Evolutionary conservation across 2,329 filamentous ascomycete species (phyloP), one percentile per base, ranked within the genome.

Genomic region (Juglanconis sp.): DNA sequence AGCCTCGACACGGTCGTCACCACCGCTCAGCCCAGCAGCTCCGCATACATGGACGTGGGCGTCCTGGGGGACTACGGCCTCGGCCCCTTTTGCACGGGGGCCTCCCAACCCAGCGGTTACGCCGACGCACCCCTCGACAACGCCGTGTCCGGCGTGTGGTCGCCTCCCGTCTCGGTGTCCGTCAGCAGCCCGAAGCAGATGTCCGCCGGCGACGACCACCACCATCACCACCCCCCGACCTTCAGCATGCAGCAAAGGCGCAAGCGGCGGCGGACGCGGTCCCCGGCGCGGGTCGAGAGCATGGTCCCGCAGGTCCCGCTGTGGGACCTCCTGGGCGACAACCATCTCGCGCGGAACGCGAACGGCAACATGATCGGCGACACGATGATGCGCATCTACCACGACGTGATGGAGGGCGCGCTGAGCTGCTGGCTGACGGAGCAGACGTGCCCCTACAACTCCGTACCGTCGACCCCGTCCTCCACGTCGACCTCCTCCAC

Each of bases 391-490:
- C 74, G 74, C 49, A 77, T 83, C 38, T 84, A 83, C 65, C 81
- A 83, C 64, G 80, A 83, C 63, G 81, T 79, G 35, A 73, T 83
- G 63, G 81, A 83, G 63, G 78, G 81, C 64, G 79, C 77, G 11
- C 68, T 83, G 6, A 78, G 79, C 1, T 83, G 81, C 65, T 84
- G 81, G 81, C 65, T 83, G 17, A 81, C 79, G 0, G 81, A 83
- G 62, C 73, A 76, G 51, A 83, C 79, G 3, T 84, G 81, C 57
- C 81, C 81, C 0, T 83, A 83, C 64, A 72, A 72, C 34, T 59
- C 60, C 13, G 9, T 60, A 7, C 56, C 56, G 8, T 38, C 42
- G 31, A 46, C 49, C 5, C 47, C 53, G 7, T 53, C 56, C 36
- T 59, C 24, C 30, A 42, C 30, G 9, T 47, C n/a, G n/a, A 38